phyloP scores from a whole-genome alignment of 148 eudicot genomes.

The Pouteria glomerata region DNA sequence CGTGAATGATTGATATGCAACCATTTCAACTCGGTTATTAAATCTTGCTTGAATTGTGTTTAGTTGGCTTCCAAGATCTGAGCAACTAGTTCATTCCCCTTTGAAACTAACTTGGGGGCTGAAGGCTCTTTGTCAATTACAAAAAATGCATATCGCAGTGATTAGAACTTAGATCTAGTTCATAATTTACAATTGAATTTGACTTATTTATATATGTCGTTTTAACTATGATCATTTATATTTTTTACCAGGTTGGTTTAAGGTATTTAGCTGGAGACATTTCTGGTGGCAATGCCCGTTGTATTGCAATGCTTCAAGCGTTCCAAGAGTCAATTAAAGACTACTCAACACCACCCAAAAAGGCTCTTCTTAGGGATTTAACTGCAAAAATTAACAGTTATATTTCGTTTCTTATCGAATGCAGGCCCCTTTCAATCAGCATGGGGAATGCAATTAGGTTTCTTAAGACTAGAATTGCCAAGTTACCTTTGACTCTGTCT shows the following conservation, averaged over 20 bases:
- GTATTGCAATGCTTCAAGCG: conserved; percentile 98
- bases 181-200: neutral
- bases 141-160: neutral
- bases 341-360: conserved; percentile 81
- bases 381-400: conserved; percentile 76
- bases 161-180: neutral
- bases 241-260: conserved; percentile 72
- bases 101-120: neutral
- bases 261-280: conserved; percentile 84
- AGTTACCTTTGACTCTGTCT: conserved; percentile 58
- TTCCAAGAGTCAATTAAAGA: conserved; percentile 84
- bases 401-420: conserved; percentile 86
- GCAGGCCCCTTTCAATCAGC: conserved; percentile 97
- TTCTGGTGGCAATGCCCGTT: conserved; percentile 92
- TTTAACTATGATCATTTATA: no score
- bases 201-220: no score
- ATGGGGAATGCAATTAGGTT: conserved; percentile 98
- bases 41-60: no score
- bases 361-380: conserved; percentile 71
- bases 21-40: neutral
- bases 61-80: no score
- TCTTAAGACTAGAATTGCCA: conserved; percentile 68
- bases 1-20: neutral
- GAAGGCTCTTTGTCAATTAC: neutral
- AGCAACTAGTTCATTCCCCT: neutral